Base-by-base conservation (phyloP, 2,329 filamentous ascomycete genomes). In the Chrysoporthe puriensis region DNA sequence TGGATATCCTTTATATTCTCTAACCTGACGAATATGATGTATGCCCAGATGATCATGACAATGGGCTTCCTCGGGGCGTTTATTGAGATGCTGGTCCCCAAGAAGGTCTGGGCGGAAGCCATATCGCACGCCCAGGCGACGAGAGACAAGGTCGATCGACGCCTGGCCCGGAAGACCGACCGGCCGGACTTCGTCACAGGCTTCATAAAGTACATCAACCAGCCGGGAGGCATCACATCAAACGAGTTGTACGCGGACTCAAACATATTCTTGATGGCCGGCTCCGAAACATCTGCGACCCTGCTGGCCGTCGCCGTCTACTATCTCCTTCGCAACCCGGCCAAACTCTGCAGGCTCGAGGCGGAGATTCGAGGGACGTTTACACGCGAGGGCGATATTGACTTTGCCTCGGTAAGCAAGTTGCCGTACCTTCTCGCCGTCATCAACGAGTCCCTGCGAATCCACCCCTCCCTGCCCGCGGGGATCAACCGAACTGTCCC, bases 1-100 rank as follows among this genome's bases (percentile, higher is more conserved):
- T 75, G 71, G 72, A 70, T 75, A 54, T 46, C 66, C 44, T 70
- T 72, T 64, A 71, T 75, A 65, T 71, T 73, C 60, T 50, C 70
- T 26, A 71, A 67, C 66, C 61, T 75, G 52, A 73, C 71, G 64
- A 70, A 69, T 56, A 70, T 70, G 69, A 70, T 70, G 69, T 70
- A 70, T 62, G 67, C 66, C 16, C 69, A 70, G 58, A 70, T 70
- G 42, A 60, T 69, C 58, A 69, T 42, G 2, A 70, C 69, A 1
- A 66, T 70, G 67, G 69, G 69, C 50, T 52, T 26, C 57, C 58
- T 66, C 7, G 69, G 69, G 6, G 61, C 48, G 21, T 54, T 69
- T 61, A 52, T 70, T 58, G 66, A 69, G 52, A 64, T 64, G 26
- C 57, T 70, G 11, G 58, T 70, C 26, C 69, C 69, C 11, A 11